Evolutionary conservation across 179 eudicot species (phyloP).

Genomic region (Corrigiola litoralis): DNA sequence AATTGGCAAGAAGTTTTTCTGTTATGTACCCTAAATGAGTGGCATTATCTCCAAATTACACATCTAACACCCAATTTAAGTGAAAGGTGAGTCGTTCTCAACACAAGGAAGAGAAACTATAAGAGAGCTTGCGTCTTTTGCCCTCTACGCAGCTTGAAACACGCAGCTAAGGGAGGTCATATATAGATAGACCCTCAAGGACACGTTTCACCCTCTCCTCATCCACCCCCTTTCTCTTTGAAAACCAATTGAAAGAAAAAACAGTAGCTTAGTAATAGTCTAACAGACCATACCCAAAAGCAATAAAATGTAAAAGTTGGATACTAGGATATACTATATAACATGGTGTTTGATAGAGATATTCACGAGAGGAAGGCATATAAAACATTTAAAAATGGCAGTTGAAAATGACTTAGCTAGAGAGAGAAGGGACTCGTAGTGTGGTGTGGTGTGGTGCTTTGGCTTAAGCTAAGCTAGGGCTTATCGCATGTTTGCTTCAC

Average conservation of each 20-base stretch:
- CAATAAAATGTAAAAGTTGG: background rate
- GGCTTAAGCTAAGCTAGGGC: conserved; percentile 32
- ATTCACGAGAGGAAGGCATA: conserved; percentile 8
- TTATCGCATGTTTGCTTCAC: conserved; percentile 90
- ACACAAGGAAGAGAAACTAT: conserved; percentile 4
- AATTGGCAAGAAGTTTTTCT: conserved; percentile 6
- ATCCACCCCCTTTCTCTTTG: background rate
- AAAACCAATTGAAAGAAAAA: background rate
- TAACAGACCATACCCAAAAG: background rate
- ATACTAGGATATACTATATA: background rate
- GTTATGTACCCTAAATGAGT: conserved; percentile 1
- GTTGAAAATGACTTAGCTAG: background rate
- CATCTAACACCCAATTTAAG: conserved; percentile 9
- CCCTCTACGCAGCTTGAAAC: conserved; percentile 53
- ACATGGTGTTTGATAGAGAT: background rate
- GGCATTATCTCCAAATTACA: conserved; percentile 7
- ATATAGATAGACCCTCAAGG: conserved; percentile 3
- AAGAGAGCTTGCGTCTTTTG: conserved; percentile 43
- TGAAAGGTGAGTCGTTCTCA: conserved; percentile 39
- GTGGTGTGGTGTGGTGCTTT: conserved; percentile 1
- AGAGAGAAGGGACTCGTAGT: background rate
- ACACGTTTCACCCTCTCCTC: conserved; percentile 34
- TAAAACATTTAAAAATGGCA: background rate
- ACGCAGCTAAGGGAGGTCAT: conserved; percentile 29
- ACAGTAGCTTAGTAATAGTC: conserved; percentile 14